Percentiles rank a stretch among this genome's conserved stretches.
Conservation (phyloP, 108 stramenopile genomes). For the Epipyxis sp. region DNA sequence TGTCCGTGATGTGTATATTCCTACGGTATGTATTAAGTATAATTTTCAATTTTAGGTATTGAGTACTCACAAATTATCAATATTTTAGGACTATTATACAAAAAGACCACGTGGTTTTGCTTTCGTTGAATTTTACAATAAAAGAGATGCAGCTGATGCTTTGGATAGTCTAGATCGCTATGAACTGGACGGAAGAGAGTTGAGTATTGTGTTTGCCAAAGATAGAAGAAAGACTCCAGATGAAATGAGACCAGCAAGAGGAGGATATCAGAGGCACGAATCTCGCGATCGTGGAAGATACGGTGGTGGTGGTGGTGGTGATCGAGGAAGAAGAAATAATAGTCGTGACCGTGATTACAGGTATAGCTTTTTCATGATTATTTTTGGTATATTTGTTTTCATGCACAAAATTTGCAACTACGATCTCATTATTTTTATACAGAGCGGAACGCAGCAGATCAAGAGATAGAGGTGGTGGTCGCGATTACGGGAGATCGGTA, state of each 20-base stretch:
- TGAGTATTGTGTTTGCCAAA: constrained; percentile 50
- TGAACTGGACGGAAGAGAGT: constrained; percentile 47
- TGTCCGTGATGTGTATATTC: constrained; percentile 53
- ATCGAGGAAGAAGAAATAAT: neutral
- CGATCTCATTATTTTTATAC: no score
- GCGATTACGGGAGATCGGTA: no score
- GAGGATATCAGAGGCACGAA: neutral
- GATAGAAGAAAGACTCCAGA: constrained; percentile 48
- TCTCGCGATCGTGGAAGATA: constrained; percentile 25
- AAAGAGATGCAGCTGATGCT: constrained; percentile 45
- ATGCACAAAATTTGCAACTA: no score
- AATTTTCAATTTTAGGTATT: constrained; percentile 33
- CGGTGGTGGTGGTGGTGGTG: neutral
- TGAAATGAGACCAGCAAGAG: constrained; percentile 33
- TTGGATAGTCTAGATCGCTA: constrained; percentile 47
- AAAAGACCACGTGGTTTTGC: constrained; percentile 54
- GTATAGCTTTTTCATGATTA: no score
- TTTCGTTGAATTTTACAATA: constrained; percentile 51
- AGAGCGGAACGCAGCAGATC: no score
- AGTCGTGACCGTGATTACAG: neutral
- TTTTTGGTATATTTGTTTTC: no score
- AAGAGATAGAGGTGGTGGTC: no score
- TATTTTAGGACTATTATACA: constrained; percentile 20
- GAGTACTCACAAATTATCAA: no score
- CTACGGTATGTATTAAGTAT: constrained; percentile 46